These are phyloP conservation scores for Zymoseptoria tritici DNA, from an alignment of 2,329 filamentous ascomycete genomes.

Conservation along the genomic window DNA sequence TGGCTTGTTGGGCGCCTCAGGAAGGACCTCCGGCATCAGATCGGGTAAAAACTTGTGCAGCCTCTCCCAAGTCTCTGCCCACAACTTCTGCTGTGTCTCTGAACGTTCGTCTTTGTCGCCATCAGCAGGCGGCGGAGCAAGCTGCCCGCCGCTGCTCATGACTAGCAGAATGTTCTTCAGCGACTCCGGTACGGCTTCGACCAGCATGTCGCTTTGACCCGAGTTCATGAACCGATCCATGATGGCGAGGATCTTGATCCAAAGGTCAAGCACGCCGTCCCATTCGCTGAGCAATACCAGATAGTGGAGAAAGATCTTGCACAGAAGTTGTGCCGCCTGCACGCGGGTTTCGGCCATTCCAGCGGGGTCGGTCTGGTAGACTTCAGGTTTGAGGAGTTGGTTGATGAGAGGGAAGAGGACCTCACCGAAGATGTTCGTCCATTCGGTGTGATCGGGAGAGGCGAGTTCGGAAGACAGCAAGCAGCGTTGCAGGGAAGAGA, in stretches of 20 bases:
- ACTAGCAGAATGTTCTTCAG: slow-evolving; percentile 94
- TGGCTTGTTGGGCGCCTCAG: slow-evolving; percentile 32
- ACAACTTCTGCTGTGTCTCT: slow-evolving; percentile 46
- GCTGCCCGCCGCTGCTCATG: slow-evolving; percentile 81
- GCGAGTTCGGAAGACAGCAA: slow-evolving; percentile 78
- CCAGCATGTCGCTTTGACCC: slow-evolving; percentile 67
- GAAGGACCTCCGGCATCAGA: slow-evolving; percentile 54
- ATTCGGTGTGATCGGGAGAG: slow-evolving; percentile 70
- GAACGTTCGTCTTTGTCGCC: slow-evolving; percentile 36
- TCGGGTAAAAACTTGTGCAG: slow-evolving; percentile 54
- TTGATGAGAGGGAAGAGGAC: slow-evolving; percentile 88
- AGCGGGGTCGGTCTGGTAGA: slow-evolving; percentile 80
- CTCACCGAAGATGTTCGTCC: slow-evolving; percentile 90
- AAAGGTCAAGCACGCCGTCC: slow-evolving; percentile 84
- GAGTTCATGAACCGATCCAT: slow-evolving; percentile 96
- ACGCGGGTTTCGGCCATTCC: slow-evolving; percentile 96
- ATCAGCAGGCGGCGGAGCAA: slow-evolving; percentile 55
- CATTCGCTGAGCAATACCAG: slow-evolving; percentile 75
- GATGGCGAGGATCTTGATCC: slow-evolving; percentile 88
- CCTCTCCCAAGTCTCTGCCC: slow-evolving; percentile 54
- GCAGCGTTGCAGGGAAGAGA: slow-evolving; percentile 76
- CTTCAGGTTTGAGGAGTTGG: slow-evolving; percentile 82
- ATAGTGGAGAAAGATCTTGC: slow-evolving; percentile 94
- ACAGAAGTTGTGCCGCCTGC: slow-evolving; percentile 81
- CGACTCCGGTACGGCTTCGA: slow-evolving; percentile 91